phyloP scores from a whole-genome alignment of 306 rosid genomes.

The Erythrophleum fordii region DNA sequence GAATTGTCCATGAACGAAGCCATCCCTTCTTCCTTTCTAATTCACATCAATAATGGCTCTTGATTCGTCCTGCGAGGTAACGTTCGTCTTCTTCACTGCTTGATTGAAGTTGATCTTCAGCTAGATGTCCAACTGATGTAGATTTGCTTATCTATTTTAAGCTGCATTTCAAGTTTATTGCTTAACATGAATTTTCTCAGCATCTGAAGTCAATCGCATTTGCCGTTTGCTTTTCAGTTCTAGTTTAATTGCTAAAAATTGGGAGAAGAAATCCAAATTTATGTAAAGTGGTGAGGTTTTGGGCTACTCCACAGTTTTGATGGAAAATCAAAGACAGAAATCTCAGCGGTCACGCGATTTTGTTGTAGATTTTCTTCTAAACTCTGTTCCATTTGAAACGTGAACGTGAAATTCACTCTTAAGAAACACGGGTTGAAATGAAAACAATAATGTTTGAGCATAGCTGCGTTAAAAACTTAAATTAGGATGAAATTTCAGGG shows the following conservation, averaged over 20 bases:
- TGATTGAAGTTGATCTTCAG: slow-evolving; percentile 19
- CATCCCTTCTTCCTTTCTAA: not conserved
- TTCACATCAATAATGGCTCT: slow-evolving; percentile 47
- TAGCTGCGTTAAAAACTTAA: not conserved
- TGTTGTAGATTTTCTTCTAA: not conserved
- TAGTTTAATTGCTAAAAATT: slow-evolving; percentile 1
- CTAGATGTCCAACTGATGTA: not conserved
- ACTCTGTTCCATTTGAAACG: not conserved
- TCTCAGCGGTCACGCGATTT: slow-evolving; percentile 10
- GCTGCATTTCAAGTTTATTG: slow-evolving; percentile 40
- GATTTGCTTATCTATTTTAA: slow-evolving; percentile 16
- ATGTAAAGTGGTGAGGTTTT: slow-evolving; percentile 1
- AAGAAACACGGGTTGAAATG: slow-evolving; percentile 21
- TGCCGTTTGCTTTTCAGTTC: slow-evolving; percentile 4
- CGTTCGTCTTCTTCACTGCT: not conserved
- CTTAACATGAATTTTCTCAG: slow-evolving; percentile 8
- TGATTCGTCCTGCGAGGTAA: slow-evolving; percentile 54
- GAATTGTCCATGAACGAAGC: slow-evolving; percentile 38
- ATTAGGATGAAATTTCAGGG: not conserved
- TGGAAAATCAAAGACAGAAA: slow-evolving; percentile 10
- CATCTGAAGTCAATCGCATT: slow-evolving; percentile 20
- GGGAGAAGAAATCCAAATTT: slow-evolving; percentile 1
- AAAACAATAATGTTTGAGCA: not conserved
- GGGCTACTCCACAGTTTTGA: slow-evolving; percentile 27
- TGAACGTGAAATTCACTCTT: slow-evolving; percentile 38